phyloP scores from a whole-genome alignment of 164 flowering plant species.

The Umbellularia californica region DNA sequence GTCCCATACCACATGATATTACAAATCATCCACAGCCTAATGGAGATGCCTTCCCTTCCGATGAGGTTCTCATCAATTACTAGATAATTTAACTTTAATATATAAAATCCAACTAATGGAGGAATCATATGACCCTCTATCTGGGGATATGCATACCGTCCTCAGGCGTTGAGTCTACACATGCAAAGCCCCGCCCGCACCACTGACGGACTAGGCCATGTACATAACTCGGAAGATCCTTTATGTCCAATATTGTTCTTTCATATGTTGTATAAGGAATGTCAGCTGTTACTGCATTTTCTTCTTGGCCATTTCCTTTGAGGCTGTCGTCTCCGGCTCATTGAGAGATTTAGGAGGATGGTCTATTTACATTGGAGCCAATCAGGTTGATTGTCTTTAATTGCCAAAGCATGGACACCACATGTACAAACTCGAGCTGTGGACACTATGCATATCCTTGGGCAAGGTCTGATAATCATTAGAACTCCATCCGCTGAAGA shows the following conservation, averaged over 20 bases:
- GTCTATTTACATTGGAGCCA: background rate
- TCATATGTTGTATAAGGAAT: no score
- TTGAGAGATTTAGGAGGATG: background rate
- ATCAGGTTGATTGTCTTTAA: background rate
- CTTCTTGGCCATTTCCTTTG: no score
- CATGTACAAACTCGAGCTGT: background rate
- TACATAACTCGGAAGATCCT: no score
- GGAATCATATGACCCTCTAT: background rate
- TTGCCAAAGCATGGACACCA: background rate
- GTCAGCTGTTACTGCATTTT: no score
- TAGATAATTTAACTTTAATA: background rate
- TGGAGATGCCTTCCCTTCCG: slow-evolving; percentile 49
- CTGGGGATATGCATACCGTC: no score
- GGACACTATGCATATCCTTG: background rate
- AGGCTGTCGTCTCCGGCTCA: no score
- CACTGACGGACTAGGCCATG: no score
- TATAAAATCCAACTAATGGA: background rate
- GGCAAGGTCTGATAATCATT: background rate
- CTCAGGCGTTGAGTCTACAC: no score
- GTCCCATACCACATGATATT: slow-evolving; percentile 32
- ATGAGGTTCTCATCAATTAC: slow-evolving; percentile 36
- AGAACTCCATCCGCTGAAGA: background rate
- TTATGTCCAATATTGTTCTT: no score
- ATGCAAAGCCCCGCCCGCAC: no score
- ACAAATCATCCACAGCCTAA: slow-evolving; percentile 26